Evolutionary conservation across 208 protist genomes (phyloP).

Genomic region (Trypanosoma theileri): DNA sequence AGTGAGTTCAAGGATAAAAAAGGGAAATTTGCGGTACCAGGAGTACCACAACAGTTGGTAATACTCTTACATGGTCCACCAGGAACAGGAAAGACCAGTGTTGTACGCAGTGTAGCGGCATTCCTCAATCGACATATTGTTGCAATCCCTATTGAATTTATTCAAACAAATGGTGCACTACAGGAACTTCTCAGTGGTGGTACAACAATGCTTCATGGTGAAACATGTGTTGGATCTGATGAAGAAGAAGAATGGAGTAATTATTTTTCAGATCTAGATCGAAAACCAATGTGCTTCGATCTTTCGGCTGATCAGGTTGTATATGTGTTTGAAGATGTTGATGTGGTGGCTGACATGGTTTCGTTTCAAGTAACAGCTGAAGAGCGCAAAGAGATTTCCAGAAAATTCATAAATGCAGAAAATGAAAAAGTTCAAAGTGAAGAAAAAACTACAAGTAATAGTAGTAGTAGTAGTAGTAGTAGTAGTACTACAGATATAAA

Average conservation of each 20-base stretch:
- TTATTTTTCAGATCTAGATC: not conserved
- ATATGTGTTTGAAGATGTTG: constrained; percentile 86
- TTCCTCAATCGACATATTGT: constrained; percentile 75
- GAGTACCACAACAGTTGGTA: constrained; percentile 57
- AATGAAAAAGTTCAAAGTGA: not conserved
- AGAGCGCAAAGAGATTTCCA: not conserved
- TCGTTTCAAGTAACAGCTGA: constrained; percentile 16
- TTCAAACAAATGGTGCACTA: constrained; percentile 73
- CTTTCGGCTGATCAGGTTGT: constrained; percentile 57
- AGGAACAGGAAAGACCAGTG: constrained; percentile 93
- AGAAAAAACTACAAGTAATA: not conserved
- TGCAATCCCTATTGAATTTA: constrained; percentile 56
- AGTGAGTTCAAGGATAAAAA: constrained; percentile 59
- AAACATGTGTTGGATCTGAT: not conserved
- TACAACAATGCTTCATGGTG: constrained; percentile 12
- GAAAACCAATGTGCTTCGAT: constrained; percentile 3
- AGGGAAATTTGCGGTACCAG: constrained; percentile 67
- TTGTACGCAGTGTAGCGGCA: constrained; percentile 84
- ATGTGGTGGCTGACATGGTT: constrained; percentile 42
- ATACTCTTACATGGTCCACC: constrained; percentile 90
- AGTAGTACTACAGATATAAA: no score
- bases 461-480: no score
- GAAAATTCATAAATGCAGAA: not conserved
- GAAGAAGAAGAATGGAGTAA: not conserved
- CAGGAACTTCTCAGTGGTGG: constrained; percentile 35